These are phyloP conservation scores for Picea glauca DNA, from an alignment of 75 land plant genomes.

Conservation along the genomic window DNA sequence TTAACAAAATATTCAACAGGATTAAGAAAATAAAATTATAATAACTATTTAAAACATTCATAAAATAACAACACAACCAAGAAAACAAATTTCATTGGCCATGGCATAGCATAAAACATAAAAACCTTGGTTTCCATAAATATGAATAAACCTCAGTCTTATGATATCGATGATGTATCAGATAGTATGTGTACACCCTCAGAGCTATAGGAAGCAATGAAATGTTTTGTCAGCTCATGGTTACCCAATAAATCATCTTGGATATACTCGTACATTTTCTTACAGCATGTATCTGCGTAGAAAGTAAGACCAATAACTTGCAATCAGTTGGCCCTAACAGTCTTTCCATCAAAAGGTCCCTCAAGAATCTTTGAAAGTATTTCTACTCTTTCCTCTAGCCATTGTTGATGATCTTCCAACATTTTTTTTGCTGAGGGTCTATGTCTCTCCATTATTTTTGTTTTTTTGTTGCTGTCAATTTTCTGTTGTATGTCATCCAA, in stretches of 20 bases:
- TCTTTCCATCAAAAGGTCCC: conserved; percentile 18
- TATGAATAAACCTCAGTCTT: too few relatives aligned
- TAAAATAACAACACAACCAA: too few relatives aligned
- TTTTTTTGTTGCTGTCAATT: conserved; percentile 22
- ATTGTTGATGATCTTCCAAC: conserved; percentile 35
- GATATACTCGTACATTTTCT: conserved; percentile 34
- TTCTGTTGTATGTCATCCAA: too few relatives aligned
- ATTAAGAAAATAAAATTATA: too few relatives aligned
- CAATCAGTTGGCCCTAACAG: conserved; percentile 14
- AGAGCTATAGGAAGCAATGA: conserved; percentile 39
- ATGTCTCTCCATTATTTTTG: too few relatives aligned
- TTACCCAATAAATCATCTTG: conserved; percentile 36
- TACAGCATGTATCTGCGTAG: conserved; percentile 30
- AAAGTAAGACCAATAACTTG: conserved; percentile 27
- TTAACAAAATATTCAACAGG: too few relatives aligned
- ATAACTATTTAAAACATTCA: too few relatives aligned
- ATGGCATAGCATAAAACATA: too few relatives aligned
- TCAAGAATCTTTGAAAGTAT: conserved; percentile 35
- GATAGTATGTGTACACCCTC: conserved; percentile 28
- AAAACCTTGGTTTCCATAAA: too few relatives aligned
- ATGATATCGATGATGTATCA: conserved; percentile 2
- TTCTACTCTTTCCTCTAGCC: conserved; percentile 34
- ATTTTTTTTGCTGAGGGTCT: conserved; percentile 11
- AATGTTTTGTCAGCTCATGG: conserved; percentile 29
- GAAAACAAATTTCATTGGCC: too few relatives aligned